A percentile compares a stretch with the other conserved stretches of the same genome.
These are phyloP conservation scores for Elasticomyces elasticus DNA, from an alignment of 495 filamentous ascomycete genomes.

Conservation along the genomic window DNA sequence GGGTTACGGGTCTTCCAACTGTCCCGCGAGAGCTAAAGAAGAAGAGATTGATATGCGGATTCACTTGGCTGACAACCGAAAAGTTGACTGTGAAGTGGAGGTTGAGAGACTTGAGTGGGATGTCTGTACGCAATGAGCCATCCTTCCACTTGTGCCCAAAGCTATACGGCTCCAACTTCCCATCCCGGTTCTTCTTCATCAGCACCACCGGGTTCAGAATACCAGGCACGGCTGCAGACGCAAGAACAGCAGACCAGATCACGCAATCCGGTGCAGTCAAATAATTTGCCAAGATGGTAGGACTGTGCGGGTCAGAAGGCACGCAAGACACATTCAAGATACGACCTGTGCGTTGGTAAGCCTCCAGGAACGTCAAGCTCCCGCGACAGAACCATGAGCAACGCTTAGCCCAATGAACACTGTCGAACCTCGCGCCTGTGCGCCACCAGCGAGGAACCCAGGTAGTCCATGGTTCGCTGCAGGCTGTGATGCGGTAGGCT, in stretches of 20 bases:
- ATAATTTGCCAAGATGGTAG: constrained; percentile 86
- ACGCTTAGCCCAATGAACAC: constrained; percentile 77
- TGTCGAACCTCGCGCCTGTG: constrained; percentile 90
- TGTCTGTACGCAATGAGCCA: constrained; percentile 84
- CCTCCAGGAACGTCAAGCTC: constrained; percentile 86
- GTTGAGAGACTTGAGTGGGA: constrained; percentile 86
- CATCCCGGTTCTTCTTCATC: constrained; percentile 81
- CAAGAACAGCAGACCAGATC: constrained; percentile 93
- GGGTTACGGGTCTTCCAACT: constrained; percentile 87
- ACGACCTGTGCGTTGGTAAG: constrained; percentile 85
- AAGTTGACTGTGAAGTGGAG: constrained; percentile 97
- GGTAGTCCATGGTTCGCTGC: constrained; percentile 60
- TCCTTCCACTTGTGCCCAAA: constrained; percentile 99
- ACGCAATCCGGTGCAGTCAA: constrained; percentile 91
- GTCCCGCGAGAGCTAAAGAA: constrained; percentile 91
- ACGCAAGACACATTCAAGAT: constrained; percentile 94
- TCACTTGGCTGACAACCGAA: constrained; percentile 89
- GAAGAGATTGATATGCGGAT: constrained; percentile 95
- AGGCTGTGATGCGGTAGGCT: constrained; percentile 73
- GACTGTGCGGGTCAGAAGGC: constrained; percentile 91
- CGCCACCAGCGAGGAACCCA: constrained; percentile 82
- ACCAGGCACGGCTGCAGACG: constrained; percentile 90
- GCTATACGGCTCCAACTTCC: constrained; percentile 69
- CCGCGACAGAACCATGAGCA: constrained; percentile 84
- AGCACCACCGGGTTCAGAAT: constrained; percentile 93